Percentiles rank a stretch among this genome's conserved stretches.
Evolutionary conservation across 768 basidiomycete species (phyloP).

Genomic region (Cystoderma amianthinum): DNA sequence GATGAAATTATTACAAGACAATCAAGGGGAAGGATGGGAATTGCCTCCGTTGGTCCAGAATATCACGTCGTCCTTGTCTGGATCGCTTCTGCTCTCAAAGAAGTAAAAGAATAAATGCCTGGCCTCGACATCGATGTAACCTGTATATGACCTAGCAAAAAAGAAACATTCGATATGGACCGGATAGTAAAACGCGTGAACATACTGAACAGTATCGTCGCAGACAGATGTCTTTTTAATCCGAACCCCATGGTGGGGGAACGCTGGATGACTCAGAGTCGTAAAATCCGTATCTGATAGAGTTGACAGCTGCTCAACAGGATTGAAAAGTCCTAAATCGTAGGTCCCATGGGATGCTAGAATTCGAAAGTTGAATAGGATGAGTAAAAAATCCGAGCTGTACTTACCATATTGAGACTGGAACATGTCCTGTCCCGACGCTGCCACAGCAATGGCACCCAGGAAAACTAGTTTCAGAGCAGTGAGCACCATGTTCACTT

Average conservation of each 20-base stretch:
- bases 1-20: slow-evolving; percentile 5
- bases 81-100: slow-evolving; percentile 63
- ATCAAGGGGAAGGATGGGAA: slow-evolving; percentile 1
- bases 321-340: background rate
- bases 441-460: too few relatives aligned
- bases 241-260: background rate
- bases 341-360: background rate
- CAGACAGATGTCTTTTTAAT: slow-evolving; percentile 1
- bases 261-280: background rate
- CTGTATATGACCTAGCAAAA: slow-evolving; percentile 44
- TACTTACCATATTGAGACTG: too few relatives aligned
- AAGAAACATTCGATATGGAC: background rate
- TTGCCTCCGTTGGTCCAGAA: slow-evolving; percentile 49
- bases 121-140: slow-evolving; percentile 60
- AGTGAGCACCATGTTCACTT: too few relatives aligned
- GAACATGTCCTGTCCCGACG: too few relatives aligned
- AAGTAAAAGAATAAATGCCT: slow-evolving; percentile 72
- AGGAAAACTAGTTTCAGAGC: too few relatives aligned
- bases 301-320: background rate
- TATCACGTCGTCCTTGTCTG: slow-evolving; percentile 54
- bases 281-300: background rate
- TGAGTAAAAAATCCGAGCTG: too few relatives aligned
- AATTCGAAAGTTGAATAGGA: too few relatives aligned
- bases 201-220: slow-evolving; percentile 3
- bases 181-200: background rate